Conservation (phyloP, 306 rosid species). For the Quillaja saponaria region DNA sequence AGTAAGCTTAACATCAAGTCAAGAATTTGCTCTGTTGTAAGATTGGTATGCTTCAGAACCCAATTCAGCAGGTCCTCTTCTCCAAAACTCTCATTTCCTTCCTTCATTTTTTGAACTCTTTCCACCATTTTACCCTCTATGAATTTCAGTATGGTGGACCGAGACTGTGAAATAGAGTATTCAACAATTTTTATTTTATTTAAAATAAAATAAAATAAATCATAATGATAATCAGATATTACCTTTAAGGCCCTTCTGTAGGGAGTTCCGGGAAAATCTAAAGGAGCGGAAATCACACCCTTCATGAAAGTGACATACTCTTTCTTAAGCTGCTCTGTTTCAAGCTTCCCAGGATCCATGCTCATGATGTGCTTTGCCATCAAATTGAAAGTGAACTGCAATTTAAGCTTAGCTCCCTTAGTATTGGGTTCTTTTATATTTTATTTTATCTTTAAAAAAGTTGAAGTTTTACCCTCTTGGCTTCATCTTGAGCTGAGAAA, state of each 20-base stretch:
- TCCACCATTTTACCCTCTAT: slow-evolving; percentile 79
- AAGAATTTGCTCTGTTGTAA: slow-evolving; percentile 89
- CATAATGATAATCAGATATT: neutral
- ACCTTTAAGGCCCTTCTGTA: slow-evolving; percentile 89
- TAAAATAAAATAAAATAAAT: neutral
- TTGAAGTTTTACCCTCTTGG: slow-evolving; percentile 63
- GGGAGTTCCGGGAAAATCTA: slow-evolving; percentile 91
- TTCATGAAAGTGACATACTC: slow-evolving; percentile 92
- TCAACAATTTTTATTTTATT: neutral
- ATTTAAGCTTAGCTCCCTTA: slow-evolving; percentile 6
- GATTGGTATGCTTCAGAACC: slow-evolving; percentile 85
- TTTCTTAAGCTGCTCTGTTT: slow-evolving; percentile 81
- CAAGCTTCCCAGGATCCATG: slow-evolving; percentile 78
- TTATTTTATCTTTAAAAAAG: neutral
- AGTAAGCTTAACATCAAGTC: slow-evolving; percentile 86
- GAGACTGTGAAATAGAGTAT: slow-evolving; percentile 53
- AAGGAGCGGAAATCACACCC: slow-evolving; percentile 86
- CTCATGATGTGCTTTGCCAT: slow-evolving; percentile 96
- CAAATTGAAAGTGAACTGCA: slow-evolving; percentile 90
- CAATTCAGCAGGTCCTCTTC: slow-evolving; percentile 89
- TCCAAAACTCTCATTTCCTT: slow-evolving; percentile 41
- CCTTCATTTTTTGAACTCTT: slow-evolving; percentile 39
- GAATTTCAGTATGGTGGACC: slow-evolving; percentile 76
- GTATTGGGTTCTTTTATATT: neutral
- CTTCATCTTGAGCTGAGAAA: slow-evolving; percentile 90